Evolutionary conservation across 2,329 filamentous ascomycete genomes (phyloP).

Genomic region (Thyridium curvatum): DNA sequence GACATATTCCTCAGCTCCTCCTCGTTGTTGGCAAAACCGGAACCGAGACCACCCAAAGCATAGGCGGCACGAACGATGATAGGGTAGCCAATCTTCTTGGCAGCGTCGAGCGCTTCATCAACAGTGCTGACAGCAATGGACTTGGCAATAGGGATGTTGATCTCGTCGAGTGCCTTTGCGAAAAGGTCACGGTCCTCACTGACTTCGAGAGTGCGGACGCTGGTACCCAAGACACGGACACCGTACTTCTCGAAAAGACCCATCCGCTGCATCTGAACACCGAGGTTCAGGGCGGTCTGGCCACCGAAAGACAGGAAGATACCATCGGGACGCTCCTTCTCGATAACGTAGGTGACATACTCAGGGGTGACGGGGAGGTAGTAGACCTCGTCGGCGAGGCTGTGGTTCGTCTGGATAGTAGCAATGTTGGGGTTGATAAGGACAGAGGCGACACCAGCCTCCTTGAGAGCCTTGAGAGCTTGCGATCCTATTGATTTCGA

Average conservation of each 20-base stretch:
- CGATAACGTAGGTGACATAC: constrained; percentile 96
- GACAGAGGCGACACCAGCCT: constrained; percentile 85
- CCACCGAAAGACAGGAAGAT: constrained; percentile 97
- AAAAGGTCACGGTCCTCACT: constrained; percentile 96
- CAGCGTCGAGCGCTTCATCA: constrained; percentile 86
- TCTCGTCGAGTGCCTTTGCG: constrained; percentile 91
- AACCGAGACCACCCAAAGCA: constrained; percentile 90
- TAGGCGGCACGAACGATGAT: constrained; percentile 98
- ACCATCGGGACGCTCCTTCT: constrained; percentile 90
- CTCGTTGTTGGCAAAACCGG: constrained; percentile 88
- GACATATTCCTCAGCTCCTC: constrained; percentile 93
- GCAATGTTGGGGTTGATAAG: constrained; percentile 98
- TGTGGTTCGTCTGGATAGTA: constrained; percentile 96
- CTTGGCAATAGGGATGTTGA: constrained; percentile 94
- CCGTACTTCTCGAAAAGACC: constrained; percentile 93
- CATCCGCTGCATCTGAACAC: constrained; percentile 95
- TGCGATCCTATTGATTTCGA: constrained; percentile 63
- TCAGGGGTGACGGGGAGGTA: constrained; percentile 96
- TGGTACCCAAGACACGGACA: constrained; percentile 92
- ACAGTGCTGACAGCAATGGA: constrained; percentile 88
- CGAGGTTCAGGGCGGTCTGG: constrained; percentile 93
- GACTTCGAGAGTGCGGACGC: constrained; percentile 87
- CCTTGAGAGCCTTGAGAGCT: constrained; percentile 93
- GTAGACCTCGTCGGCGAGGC: constrained; percentile 94
- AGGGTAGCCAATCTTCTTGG: constrained; percentile 83